Evolutionary conservation across 2,329 filamentous ascomycete genomes (phyloP).

Genomic region (Fusarium stilboides): DNA sequence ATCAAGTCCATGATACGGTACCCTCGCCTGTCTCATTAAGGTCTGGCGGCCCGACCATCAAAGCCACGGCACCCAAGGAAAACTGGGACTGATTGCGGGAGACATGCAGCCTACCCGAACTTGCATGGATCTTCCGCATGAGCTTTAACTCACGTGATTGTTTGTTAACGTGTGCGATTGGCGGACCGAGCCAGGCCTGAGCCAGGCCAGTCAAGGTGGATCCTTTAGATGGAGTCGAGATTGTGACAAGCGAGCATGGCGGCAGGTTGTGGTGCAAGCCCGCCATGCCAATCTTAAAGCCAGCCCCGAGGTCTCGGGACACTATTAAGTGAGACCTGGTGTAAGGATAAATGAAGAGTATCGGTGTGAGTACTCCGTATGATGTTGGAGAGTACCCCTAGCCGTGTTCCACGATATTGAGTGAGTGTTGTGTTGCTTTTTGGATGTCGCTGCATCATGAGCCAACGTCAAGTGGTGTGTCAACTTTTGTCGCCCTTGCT

Average conservation of each 20-base stretch:
- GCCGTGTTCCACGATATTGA: constrained; percentile 18
- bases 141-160: constrained; percentile 54
- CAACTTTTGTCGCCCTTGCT: constrained; percentile 7
- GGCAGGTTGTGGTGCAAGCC: constrained; percentile 35
- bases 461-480: constrained; percentile 3
- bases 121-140: constrained; percentile 56
- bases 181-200: constrained; percentile 56
- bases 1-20: constrained; percentile 36
- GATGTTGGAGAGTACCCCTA: constrained; percentile 4
- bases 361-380: constrained; percentile 47
- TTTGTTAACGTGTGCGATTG: constrained; percentile 56
- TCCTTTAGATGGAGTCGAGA: constrained; percentile 27
- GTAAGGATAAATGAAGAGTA: constrained; percentile 19
- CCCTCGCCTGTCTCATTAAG: constrained; percentile 41
- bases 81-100: constrained; percentile 52
- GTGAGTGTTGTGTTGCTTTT: constrained; percentile 22
- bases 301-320: constrained; percentile 43
- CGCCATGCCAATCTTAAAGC: constrained; percentile 38
- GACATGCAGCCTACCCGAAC: constrained; percentile 53
- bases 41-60: constrained; percentile 43
- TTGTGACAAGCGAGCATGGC: constrained; percentile 41
- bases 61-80: constrained; percentile 46
- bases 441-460: constrained; percentile 12
- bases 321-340: constrained; percentile 21
- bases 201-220: constrained; percentile 46